phyloP scores from a whole-genome alignment of 495 filamentous ascomycete genomes.

The Aspergillus diversus region DNA sequence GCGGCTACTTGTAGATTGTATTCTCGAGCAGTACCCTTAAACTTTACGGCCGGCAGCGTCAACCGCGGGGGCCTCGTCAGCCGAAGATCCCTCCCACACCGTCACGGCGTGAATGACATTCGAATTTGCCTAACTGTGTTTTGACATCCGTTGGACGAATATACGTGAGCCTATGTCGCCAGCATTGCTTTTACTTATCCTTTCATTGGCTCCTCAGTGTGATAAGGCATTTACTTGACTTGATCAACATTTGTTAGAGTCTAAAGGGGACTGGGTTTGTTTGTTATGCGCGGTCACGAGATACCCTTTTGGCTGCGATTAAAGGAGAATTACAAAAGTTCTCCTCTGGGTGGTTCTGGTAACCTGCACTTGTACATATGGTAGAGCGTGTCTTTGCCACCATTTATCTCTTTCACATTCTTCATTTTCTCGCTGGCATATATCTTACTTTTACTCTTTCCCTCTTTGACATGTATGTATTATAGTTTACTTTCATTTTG shows the following conservation, averaged over 20 bases:
- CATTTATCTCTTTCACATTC: not conserved
- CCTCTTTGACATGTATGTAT: slow-evolving; percentile 6
- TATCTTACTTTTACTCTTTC: slow-evolving; percentile 6
- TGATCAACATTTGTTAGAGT: slow-evolving; percentile 2
- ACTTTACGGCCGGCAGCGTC: not conserved
- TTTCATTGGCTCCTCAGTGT: not conserved
- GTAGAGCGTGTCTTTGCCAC: slow-evolving; percentile 10
- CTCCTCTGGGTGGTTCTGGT: slow-evolving; percentile 9
- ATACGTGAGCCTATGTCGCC: too few relatives aligned
- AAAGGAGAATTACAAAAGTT: not conserved
- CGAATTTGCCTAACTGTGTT: not conserved
- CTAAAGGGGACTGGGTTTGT: not conserved
- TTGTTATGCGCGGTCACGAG: not conserved
- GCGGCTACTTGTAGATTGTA: slow-evolving; percentile 15
- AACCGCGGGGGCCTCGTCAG: not conserved
- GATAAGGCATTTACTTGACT: not conserved
- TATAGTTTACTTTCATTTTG: slow-evolving; percentile 5
- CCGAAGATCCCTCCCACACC: slow-evolving; percentile 8
- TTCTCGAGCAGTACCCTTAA: not conserved
- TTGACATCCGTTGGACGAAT: too few relatives aligned
- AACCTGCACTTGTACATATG: slow-evolving; percentile 18
- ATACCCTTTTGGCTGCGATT: slow-evolving; percentile 3
- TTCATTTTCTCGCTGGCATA: not conserved
- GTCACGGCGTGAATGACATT: not conserved
- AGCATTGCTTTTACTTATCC: not conserved